These are phyloP conservation scores for Ustilago loliicola DNA, from an alignment of 1,284 basidiomycete genomes.

Conservation along the genomic window DNA sequence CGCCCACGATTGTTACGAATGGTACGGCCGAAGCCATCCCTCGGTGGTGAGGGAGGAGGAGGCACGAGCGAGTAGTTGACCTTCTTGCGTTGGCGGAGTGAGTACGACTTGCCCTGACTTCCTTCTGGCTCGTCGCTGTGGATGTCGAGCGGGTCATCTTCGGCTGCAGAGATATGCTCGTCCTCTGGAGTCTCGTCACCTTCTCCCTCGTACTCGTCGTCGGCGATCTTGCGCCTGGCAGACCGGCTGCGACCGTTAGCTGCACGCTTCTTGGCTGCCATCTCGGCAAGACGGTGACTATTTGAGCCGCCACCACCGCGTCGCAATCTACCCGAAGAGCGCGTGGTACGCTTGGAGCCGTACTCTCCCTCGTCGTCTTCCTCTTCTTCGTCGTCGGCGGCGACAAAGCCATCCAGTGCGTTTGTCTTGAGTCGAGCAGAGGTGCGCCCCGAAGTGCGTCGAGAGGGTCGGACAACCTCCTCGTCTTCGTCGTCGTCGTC, in stretches of 20 bases:
- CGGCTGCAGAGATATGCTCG: conserved; percentile 37
- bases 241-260: conserved; percentile 29
- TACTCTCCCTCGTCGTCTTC: conserved; percentile 59
- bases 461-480: conserved; percentile 13
- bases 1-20: conserved; percentile 44
- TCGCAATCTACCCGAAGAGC: conserved; percentile 35
- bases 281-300: conserved; percentile 36
- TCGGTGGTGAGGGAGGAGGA: conserved; percentile 57
- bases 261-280: conserved; percentile 51
- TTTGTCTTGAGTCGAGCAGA: conserved; percentile 27
- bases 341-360: conserved; percentile 35
- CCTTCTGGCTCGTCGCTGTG: conserved; percentile 58
- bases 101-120: conserved; percentile 59
- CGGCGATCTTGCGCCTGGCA: conserved; percentile 23
- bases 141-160: conserved; percentile 54
- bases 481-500: conserved; percentile 46
- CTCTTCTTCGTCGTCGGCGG: conserved; percentile 59
- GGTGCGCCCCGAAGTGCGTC: conserved; percentile 16
- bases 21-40: conserved; percentile 64
- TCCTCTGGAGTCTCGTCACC: conserved; percentile 50
- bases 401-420: conserved; percentile 60
- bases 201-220: conserved; percentile 49
- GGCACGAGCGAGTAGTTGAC: conserved; percentile 67
- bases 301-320: conserved; percentile 25
- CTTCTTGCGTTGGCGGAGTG: conserved; percentile 66